phyloP scores from a whole-genome alignment of 2,329 filamentous ascomycete genomes.

The Arthrobotrys pseudoclavata region DNA sequence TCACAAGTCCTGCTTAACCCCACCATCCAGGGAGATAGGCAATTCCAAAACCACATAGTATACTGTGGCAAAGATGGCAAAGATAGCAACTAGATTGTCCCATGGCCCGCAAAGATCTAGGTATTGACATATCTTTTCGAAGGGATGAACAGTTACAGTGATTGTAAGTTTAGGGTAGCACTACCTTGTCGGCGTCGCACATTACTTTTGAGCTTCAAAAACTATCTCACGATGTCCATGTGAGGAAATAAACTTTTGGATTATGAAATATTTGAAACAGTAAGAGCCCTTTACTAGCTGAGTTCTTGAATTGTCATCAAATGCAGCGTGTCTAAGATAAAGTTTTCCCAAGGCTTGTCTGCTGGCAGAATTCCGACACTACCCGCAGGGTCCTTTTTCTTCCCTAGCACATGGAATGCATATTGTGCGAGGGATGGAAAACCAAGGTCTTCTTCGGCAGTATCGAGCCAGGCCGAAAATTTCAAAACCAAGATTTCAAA shows the following conservation, averaged over 20 bases:
- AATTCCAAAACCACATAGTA: background rate
- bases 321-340: slow-evolving; percentile 9
- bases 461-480: too few relatives aligned
- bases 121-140: too few relatives aligned
- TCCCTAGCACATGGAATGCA: background rate
- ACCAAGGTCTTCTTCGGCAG: too few relatives aligned
- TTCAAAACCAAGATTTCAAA: slow-evolving; percentile 22
- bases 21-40: background rate
- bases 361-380: background rate
- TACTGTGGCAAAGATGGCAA: background rate
- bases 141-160: too few relatives aligned
- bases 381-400: slow-evolving; percentile 45
- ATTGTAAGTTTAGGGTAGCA: too few relatives aligned
- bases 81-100: background rate
- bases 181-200: too few relatives aligned
- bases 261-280: slow-evolving; percentile 7
- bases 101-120: background rate
- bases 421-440: background rate
- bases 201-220: background rate
- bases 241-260: slow-evolving; percentile 12
- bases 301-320: background rate
- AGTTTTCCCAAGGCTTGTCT: slow-evolving; percentile 1
- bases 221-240: background rate
- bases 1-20: background rate
- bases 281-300: background rate